Conservation (phyloP, 139 green algal genomes). For the Chlamydomonas eustigma region DNA sequence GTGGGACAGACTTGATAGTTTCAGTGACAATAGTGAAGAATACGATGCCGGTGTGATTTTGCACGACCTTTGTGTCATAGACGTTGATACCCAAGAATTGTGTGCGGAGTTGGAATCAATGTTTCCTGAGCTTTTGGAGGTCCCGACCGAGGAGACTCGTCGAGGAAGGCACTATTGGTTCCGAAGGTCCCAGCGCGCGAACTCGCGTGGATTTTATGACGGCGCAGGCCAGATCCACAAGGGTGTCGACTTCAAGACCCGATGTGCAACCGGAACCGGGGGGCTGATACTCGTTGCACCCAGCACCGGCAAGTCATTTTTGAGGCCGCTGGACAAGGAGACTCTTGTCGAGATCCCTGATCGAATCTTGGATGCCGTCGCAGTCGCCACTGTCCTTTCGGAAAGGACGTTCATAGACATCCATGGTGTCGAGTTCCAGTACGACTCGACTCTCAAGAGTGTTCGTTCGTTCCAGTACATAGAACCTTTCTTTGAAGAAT, state of each 20-base stretch:
- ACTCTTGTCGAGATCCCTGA: background rate
- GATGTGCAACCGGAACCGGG: conserved; percentile 1
- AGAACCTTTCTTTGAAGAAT: too few species aligned
- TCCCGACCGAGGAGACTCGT: background rate
- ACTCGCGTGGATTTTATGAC: conserved; percentile 13
- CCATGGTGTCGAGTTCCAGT: too few species aligned
- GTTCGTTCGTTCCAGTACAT: too few species aligned
- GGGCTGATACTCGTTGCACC: conserved; percentile 14
- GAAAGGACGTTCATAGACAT: too few species aligned
- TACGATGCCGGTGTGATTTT: conserved; percentile 11
- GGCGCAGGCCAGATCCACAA: background rate
- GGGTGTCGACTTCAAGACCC: conserved; percentile 25
- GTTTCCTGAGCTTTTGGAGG: background rate
- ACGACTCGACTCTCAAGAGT: too few species aligned
- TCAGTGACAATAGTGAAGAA: background rate
- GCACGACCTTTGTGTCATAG: conserved; percentile 15
- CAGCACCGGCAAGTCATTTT: conserved; percentile 16
- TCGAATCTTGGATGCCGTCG: background rate
- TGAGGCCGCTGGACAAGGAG: background rate
- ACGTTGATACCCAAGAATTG: conserved; percentile 8
- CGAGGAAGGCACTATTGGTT: conserved; percentile 23
- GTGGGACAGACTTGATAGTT: background rate
- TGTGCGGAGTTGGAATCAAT: background rate
- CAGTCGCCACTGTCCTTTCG: too few species aligned
- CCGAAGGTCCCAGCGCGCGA: background rate